Evolutionary conservation across 2,329 filamentous ascomycete genomes (phyloP), one percentile per base, ranked within the genome.

Genomic region (Aschersonia sp.): DNA sequence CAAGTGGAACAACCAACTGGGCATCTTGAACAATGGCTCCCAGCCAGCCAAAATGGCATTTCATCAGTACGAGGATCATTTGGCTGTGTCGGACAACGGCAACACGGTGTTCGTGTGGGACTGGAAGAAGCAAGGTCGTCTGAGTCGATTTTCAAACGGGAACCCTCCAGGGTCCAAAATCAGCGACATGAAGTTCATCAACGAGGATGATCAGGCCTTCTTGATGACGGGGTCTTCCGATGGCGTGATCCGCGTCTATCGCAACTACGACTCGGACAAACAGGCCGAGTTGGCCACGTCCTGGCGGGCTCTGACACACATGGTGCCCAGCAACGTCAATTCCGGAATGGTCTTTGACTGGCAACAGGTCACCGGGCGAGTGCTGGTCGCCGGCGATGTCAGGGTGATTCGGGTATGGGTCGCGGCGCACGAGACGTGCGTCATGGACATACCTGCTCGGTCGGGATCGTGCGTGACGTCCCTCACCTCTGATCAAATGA

Each of bases 271-370:
- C 56, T 80, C 78, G 29, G 75, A 82, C 44, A 75, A 75, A 52
- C 75, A 81, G 46, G 82, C 92, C 31, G 85, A 94, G 65, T 76
- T 98, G 32, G 88, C 94, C 4, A 88, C 90, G 1, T 79, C 87
- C 14, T 97, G 94, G 79, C 81, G 92, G 44, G 92, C 92, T 5
- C 68, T 98, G 50, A 94, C 87, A 10, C 87, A 98, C 65, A 84
- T 97, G 61, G 85, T 97, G 5, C 87, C 89, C 4, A 94, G 87
- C 63, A 95, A 90, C 58, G 84, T 89, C 58, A 94, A 95, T 62
- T 89, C 89, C 1, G 92, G 92, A 29, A 83, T 98, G 66, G 90
- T 97, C 30, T 94, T 97, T 61, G 90, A 98, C 63, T 98, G 92
- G 92, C 90, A 97, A 63, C 92, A 98, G 67, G 89, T 94, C n/a